phyloP scores from a whole-genome alignment of 2,329 filamentous ascomycete genomes.

The Neoarthrinium moseri region DNA sequence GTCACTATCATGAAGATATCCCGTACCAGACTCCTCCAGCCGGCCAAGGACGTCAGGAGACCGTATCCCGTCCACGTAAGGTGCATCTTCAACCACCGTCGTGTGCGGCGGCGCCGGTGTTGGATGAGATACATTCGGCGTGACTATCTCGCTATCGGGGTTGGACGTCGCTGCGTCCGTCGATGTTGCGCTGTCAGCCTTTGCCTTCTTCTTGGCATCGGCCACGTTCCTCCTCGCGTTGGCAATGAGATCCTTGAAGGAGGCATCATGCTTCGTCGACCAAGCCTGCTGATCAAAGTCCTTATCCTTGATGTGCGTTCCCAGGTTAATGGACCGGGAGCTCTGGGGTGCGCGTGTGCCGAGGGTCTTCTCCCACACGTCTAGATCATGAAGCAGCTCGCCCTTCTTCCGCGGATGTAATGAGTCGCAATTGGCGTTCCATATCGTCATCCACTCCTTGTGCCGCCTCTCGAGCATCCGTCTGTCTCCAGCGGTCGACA shows the following conservation, averaged over 20 bases:
- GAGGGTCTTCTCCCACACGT: conserved; percentile 83
- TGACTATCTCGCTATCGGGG: too few relatives aligned
- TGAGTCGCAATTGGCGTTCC: conserved; percentile 96
- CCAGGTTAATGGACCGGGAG: conserved; percentile 34
- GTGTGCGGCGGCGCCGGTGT: too few relatives aligned
- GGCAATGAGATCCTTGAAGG: conserved; percentile 79
- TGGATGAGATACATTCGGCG: neutral
- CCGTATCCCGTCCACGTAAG: too few relatives aligned
- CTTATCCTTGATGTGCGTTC: conserved; percentile 71
- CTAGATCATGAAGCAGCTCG: conserved; percentile 76
- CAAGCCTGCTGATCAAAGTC: conserved; percentile 82
- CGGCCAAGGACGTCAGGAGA: too few relatives aligned
- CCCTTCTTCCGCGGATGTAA: conserved; percentile 65
- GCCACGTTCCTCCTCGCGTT: conserved; percentile 62
- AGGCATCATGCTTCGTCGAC: conserved; percentile 67
- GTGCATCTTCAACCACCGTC: too few relatives aligned
- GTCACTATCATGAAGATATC: too few relatives aligned
- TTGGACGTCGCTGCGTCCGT: too few relatives aligned
- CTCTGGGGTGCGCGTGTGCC: conserved; percentile 54
- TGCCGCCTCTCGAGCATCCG: conserved; percentile 75
- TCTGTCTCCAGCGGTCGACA: conserved; percentile 68
- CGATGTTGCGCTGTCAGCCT: too few relatives aligned
- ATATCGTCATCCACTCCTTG: conserved; percentile 90
- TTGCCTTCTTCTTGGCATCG: conserved; percentile 32
- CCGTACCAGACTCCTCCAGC: too few relatives aligned